These are phyloP conservation scores for Talaromyces sp. DNA, from an alignment of 2,329 filamentous ascomycete genomes.

Conservation along the genomic window DNA sequence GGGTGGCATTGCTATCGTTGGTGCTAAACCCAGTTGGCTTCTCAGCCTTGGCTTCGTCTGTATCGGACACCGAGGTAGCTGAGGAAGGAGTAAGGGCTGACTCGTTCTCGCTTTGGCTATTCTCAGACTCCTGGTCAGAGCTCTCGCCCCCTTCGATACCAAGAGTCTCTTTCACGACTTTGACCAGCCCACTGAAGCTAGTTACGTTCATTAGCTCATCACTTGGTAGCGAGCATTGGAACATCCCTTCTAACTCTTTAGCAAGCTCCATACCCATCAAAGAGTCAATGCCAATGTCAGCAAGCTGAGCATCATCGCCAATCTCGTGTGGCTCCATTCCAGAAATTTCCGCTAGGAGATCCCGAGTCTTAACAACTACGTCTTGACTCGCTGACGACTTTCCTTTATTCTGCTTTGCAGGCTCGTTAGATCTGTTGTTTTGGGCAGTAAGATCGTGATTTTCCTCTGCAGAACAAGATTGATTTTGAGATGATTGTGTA, in stretches of 20 bases:
- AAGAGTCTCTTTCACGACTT: conserved; percentile 5
- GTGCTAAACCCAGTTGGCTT: background rate
- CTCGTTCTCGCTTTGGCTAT: conserved; percentile 1
- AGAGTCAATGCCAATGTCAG: conserved; percentile 40
- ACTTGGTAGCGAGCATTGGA: conserved; percentile 26
- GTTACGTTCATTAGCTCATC: conserved; percentile 24
- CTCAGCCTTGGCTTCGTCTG: conserved; percentile 21
- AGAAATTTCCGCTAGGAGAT: conserved; percentile 17
- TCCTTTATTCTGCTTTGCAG: background rate
- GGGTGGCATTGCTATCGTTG: background rate
- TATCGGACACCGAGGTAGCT: conserved; percentile 4
- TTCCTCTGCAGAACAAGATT: background rate
- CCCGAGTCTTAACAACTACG: conserved; percentile 4
- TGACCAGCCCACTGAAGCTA: conserved; percentile 11
- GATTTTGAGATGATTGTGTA: background rate
- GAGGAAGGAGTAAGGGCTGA: conserved; percentile 5
- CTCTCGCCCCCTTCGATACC: background rate
- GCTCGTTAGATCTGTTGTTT: background rate
- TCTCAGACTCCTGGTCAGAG: conserved; percentile 4
- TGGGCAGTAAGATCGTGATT: background rate
- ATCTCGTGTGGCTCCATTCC: conserved; percentile 34
- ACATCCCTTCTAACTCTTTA: conserved; percentile 27
- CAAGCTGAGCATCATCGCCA: conserved; percentile 25
- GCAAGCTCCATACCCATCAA: conserved; percentile 46
- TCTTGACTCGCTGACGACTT: conserved; percentile 2